These are phyloP conservation scores for Apiospora malaysiana DNA, from an alignment of 2,329 filamentous ascomycete species.

Conservation along the genomic window DNA sequence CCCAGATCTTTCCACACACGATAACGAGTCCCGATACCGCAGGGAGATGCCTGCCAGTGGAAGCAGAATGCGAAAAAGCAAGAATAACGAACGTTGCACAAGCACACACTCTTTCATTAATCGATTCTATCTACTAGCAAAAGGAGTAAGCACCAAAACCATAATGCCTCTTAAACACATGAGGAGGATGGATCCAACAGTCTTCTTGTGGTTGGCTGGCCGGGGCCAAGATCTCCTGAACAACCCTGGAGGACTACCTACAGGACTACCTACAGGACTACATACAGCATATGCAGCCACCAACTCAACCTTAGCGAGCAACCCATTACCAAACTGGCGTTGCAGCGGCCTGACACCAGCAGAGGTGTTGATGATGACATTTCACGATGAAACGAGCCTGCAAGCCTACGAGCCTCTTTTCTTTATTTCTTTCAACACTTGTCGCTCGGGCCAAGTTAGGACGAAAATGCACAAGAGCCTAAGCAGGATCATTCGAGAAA, in stretches of 20 bases:
- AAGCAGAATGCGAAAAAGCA: conserved; percentile 13
- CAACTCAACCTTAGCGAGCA: conserved; percentile 7
- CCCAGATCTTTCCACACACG: neutral
- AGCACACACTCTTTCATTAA: neutral
- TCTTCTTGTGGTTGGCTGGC: neutral
- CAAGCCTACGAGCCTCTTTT: too few species aligned
- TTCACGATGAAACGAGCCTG: conserved; percentile 11
- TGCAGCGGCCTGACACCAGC: neutral
- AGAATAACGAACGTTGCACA: neutral
- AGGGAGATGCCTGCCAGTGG: neutral
- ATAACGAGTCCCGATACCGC: conserved; percentile 13
- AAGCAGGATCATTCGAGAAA: neutral
- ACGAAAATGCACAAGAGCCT: neutral
- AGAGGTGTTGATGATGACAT: neutral
- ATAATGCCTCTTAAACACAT: neutral
- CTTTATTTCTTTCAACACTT: neutral
- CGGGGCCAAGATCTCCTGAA: conserved; percentile 4
- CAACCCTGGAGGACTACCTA: conserved; percentile 1
- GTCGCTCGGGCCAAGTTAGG: neutral
- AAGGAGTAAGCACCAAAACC: neutral
- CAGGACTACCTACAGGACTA: too few species aligned
- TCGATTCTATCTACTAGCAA: neutral
- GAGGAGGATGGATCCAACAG: conserved; percentile 1
- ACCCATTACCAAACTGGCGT: neutral
- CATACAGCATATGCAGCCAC: conserved; percentile 11